These are phyloP conservation scores for Martiniozyma abietophila DNA, from an alignment of 805 yeast species.

Conservation along the genomic window DNA sequence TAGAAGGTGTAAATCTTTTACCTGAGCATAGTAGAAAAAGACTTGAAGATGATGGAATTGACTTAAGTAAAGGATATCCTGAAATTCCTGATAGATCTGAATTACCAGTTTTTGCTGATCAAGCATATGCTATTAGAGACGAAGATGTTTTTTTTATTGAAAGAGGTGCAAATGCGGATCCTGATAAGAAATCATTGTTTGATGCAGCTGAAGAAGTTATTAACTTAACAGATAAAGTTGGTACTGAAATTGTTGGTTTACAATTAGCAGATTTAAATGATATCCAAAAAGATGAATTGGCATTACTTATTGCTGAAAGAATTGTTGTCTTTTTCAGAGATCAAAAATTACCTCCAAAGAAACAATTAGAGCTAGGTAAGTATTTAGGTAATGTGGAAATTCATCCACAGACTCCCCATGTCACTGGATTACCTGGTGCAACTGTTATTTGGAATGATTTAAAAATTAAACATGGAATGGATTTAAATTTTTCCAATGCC, in stretches of 20 bases:
- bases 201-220: conserved; percentile 32
- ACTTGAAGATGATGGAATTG: conserved; percentile 28
- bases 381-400: conserved; percentile 36
- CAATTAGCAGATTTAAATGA: conserved; percentile 34
- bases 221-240: conserved; percentile 35
- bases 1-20: conserved; percentile 17
- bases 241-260: conserved; percentile 40
- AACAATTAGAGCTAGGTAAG: conserved; percentile 34
- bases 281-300: conserved; percentile 37
- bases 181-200: conserved; percentile 31
- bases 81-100: conserved; percentile 23
- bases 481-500: conserved; percentile 12
- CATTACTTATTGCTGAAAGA: conserved; percentile 37
- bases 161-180: conserved; percentile 29
- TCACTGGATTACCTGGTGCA: conserved; percentile 29
- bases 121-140: conserved; percentile 29
- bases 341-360: conserved; percentile 35
- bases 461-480: conserved; percentile 17
- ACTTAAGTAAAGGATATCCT: conserved; percentile 31
- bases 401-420: conserved; percentile 29
- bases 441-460: conserved; percentile 34
- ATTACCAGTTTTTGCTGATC: conserved; percentile 31
- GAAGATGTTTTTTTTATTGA: conserved; percentile 26
- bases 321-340: conserved; percentile 40
- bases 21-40: conserved; percentile 22